Evolutionary conservation across 441 rosid genomes (phyloP).

Genomic region (Erysimum cheiri): DNA sequence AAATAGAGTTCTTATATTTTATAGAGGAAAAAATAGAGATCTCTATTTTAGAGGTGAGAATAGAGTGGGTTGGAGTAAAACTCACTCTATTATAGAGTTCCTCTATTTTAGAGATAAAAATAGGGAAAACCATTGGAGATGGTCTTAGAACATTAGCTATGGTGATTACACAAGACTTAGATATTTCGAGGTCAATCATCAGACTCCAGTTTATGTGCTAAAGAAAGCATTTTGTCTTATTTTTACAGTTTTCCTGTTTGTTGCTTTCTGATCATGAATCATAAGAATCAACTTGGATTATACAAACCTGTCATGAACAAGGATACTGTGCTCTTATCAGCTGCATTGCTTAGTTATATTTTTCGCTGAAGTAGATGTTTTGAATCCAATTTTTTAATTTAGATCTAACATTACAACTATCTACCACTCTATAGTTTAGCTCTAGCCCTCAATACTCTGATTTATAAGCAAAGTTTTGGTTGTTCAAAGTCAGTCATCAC

Average conservation of each 20-base stretch:
- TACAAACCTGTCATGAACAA: constrained; percentile 8
- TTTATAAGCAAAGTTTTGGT: constrained; percentile 6
- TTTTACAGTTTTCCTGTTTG: background rate
- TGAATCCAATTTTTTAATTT: background rate
- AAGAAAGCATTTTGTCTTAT: background rate
- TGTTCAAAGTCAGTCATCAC: background rate
- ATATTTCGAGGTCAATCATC: background rate
- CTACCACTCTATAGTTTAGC: background rate
- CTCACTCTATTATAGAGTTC: no score
- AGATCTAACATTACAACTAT: background rate
- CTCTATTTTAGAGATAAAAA: no score
- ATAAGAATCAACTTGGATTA: no score
- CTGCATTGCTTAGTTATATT: constrained; percentile 24
- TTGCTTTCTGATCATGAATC: background rate
- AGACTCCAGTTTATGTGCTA: background rate
- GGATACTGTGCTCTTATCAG: constrained; percentile 3
- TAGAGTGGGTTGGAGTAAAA: no score
- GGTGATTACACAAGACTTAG: background rate
- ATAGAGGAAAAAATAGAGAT: no score
- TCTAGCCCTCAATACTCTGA: background rate
- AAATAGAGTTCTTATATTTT: no score
- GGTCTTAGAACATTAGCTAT: constrained; percentile 1
- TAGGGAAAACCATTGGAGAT: no score
- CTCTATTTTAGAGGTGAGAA: no score
- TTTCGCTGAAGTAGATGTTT: background rate